These are phyloP conservation scores for Glycine tomentella DNA, from an alignment of 306 rosid genomes.

Conservation along the genomic window DNA sequence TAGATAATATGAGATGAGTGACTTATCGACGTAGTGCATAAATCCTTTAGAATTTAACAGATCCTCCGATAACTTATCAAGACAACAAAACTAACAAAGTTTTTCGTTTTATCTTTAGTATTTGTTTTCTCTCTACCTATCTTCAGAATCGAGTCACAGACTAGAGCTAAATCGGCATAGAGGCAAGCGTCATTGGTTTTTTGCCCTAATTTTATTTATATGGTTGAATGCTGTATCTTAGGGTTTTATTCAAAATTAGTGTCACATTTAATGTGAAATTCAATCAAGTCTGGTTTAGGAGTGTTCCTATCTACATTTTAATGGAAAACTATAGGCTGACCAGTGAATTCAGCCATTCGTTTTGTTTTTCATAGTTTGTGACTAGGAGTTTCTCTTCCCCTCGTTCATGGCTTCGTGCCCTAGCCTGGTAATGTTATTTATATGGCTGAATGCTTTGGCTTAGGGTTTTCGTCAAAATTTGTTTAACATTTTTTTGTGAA, in stretches of 20 bases:
- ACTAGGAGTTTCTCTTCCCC: not conserved
- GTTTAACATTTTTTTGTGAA: no score
- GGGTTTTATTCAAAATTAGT: constrained; percentile 16
- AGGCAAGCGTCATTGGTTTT: not conserved
- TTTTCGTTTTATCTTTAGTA: not conserved
- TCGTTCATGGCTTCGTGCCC: not conserved
- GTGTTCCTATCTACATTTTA: not conserved
- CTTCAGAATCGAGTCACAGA: constrained; percentile 1
- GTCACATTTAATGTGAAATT: not conserved
- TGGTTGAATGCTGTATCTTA: not conserved
- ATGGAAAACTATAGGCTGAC: not conserved
- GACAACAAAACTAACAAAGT: no score
- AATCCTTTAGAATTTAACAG: no score
- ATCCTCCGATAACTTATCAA: no score
- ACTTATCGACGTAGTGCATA: no score
- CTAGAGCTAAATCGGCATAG: not conserved
- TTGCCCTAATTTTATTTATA: not conserved
- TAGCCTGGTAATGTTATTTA: not conserved
- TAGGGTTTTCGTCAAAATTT: no score
- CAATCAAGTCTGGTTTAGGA: not conserved
- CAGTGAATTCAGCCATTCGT: not conserved
- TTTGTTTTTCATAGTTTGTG: not conserved
- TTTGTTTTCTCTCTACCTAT: not conserved
- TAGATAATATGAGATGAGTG: no score
- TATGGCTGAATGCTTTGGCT: no score